Evolutionary conservation across 192 early-diverging fungal genomes (phyloP).

Genomic region (Chytriomyces sp.): DNA sequence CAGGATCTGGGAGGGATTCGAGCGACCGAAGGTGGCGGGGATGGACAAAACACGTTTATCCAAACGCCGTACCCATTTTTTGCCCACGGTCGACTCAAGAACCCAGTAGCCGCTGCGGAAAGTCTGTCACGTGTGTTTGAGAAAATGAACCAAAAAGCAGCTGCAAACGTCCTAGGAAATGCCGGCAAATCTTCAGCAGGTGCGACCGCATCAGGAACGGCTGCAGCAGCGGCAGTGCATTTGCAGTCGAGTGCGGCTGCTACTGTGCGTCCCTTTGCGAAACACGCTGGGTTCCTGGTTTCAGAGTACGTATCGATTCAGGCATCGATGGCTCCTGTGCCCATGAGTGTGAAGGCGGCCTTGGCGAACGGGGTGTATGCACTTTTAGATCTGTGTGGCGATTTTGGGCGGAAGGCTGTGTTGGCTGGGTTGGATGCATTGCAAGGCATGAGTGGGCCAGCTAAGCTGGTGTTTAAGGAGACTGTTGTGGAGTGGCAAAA

Average conservation of each 20-base stretch:
- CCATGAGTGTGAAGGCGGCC: constrained; percentile 41
- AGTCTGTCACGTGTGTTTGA: constrained; percentile 26
- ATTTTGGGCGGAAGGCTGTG: constrained; percentile 68
- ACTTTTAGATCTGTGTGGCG: constrained; percentile 68
- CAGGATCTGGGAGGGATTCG: constrained; percentile 51
- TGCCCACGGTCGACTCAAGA: constrained; percentile 31
- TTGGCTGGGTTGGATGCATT: constrained; percentile 62
- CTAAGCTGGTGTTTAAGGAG: constrained; percentile 42
- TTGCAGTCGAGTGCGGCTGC: constrained; percentile 55
- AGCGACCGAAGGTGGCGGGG: constrained; percentile 35
- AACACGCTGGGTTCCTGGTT: constrained; percentile 48
- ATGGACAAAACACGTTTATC: constrained; percentile 28
- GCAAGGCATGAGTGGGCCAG: constrained; percentile 12
- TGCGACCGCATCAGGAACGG: constrained; percentile 31
- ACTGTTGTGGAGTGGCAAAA: constrained; percentile 48
- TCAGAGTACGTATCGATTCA: constrained; percentile 68
- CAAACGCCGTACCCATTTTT: constrained; percentile 43
- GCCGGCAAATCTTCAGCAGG: constrained; percentile 15
- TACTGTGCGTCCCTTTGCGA: constrained; percentile 41
- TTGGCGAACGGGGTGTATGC: constrained; percentile 63
- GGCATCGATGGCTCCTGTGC: constrained; percentile 36
- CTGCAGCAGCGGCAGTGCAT: constrained; percentile 43
- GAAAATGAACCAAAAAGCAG: constrained; percentile 14
- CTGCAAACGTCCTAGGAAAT: constrained; percentile 5
- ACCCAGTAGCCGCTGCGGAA: constrained; percentile 24